Percentiles rank a stretch among this genome's conserved stretches.
Evolutionary conservation across 768 basidiomycete genomes (phyloP).

Genomic region (Suillus spraguei): DNA sequence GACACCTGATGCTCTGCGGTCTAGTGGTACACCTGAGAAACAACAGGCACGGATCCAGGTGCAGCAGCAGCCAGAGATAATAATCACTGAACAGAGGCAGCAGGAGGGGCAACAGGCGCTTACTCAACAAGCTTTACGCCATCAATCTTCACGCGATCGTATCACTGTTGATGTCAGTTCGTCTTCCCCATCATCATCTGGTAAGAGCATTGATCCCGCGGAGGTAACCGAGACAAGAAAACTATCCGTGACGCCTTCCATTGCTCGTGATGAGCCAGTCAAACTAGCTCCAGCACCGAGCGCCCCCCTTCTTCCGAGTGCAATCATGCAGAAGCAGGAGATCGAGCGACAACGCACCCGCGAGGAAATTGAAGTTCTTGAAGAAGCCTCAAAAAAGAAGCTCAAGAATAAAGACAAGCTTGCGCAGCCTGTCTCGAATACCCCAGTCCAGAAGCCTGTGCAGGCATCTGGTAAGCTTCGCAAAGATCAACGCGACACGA

Average conservation of each 20-base stretch:
- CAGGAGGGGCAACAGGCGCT: constrained; percentile 35
- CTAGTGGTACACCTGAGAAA: constrained; percentile 32
- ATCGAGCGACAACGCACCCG: constrained; percentile 54
- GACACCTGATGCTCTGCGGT: constrained; percentile 39
- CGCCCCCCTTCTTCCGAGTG: constrained; percentile 40
- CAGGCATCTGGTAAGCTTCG: constrained; percentile 39
- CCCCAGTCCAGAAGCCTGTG: constrained; percentile 17
- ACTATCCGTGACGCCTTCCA: constrained; percentile 75
- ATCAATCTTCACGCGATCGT: constrained; percentile 52
- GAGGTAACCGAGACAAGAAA: constrained; percentile 75
- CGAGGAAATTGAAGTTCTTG: constrained; percentile 50
- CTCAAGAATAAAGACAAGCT: constrained; percentile 48
- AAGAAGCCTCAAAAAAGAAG: constrained; percentile 52
- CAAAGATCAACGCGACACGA: constrained; percentile 44
- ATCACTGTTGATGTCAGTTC: constrained; percentile 35
- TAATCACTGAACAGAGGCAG: constrained; percentile 37
- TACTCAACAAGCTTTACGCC: constrained; percentile 38
- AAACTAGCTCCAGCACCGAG: constrained; percentile 15
- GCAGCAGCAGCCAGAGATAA: constrained; percentile 31
- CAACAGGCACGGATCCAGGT: constrained; percentile 32
- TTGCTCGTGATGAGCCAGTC: constrained; percentile 60
- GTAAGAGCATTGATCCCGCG: constrained; percentile 58
- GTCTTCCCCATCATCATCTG: constrained; percentile 31
- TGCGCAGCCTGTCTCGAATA: constrained; percentile 33
- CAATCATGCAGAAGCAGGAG: constrained; percentile 48